Evolutionary conservation across 192 early-diverging fungal species (phyloP).

Genomic region (Coemansia sp.): DNA sequence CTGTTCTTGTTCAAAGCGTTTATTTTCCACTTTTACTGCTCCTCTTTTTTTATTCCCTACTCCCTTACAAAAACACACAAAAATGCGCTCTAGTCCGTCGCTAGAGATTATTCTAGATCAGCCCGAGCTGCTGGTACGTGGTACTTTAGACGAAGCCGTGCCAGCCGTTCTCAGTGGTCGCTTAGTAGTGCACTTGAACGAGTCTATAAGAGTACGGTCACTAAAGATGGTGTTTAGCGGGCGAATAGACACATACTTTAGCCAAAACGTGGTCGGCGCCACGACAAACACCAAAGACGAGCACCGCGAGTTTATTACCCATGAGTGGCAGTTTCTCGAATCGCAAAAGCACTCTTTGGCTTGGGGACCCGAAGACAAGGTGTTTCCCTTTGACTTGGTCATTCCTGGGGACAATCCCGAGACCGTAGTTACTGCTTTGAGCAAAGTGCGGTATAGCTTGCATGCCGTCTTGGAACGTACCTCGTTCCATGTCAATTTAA

Average conservation of each 20-base stretch:
- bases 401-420: constrained; percentile 65
- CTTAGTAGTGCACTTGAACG: constrained; percentile 51
- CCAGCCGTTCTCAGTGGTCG: constrained; percentile 58
- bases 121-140: constrained; percentile 47
- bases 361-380: constrained; percentile 36
- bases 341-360: constrained; percentile 34
- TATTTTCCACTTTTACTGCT: not conserved
- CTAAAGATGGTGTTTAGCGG: constrained; percentile 58
- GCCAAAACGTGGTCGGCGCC: constrained; percentile 35
- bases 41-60: not conserved
- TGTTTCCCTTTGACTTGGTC: constrained; percentile 60
- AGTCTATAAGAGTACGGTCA: constrained; percentile 56
- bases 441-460: constrained; percentile 57
- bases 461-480: constrained; percentile 60
- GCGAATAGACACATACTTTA: constrained; percentile 51
- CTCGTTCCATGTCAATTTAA: constrained; percentile 58
- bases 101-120: constrained; percentile 43
- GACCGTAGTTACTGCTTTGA: constrained; percentile 55
- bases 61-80: not conserved
- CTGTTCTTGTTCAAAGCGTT: constrained; percentile 4
- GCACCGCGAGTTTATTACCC: constrained; percentile 54
- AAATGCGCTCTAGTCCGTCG: constrained; percentile 40
- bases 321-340: constrained; percentile 59
- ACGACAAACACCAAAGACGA: constrained; percentile 35
- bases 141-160: constrained; percentile 45